Base-by-base conservation (phyloP, 345 rosid genomes). In the Excoecaria agallocha region DNA sequence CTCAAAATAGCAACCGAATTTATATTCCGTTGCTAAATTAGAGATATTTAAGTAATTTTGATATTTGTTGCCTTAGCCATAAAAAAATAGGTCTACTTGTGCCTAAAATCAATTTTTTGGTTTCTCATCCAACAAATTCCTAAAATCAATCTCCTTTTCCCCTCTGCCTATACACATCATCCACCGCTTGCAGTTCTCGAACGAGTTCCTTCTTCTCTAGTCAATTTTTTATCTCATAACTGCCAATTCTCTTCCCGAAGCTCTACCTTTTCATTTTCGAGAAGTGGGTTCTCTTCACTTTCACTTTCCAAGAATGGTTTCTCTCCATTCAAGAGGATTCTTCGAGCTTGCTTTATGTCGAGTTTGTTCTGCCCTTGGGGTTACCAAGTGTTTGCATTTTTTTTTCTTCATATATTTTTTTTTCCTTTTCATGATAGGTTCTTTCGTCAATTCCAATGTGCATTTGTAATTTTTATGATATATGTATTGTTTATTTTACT, bases 291-390 rank as follows among this genome's bases (percentile, higher is more conserved):
- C 25, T 72, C 80, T 55, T 66, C 70, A 60, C 49, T 78, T 77
- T 78, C 81, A 6, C 56, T 82, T 76, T 72, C 77, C 3, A 79
- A 74, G 63, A 74, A 68, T 68, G 87, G 83, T 78, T 73, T 73
- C 19, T 83, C 78, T 71, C 88, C 88, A 4, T 74, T 89, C 71
- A 77, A 78, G 56, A 84, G 77, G 77, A 84, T 86, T 76, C 79
- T 85, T 50, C 88, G 84, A 56, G 85, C 88, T 81, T 79, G 77
- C 84, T 81, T 78, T 71, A 82, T 77, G 64, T 85, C 96, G 62
- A 85, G 92, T 89, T 81, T 8, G 88, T 82, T 73, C 68, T 70
- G n/a, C 37, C 12, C 30, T 50, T 50, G 57, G 35, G n/a, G 16
- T 16, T 7, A n/a, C 13, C 37, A 6, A 51, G 5, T 6, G 9